Base-by-base conservation (phyloP, 768 basidiomycete genomes). In the Trametes cinnabarina region DNA sequence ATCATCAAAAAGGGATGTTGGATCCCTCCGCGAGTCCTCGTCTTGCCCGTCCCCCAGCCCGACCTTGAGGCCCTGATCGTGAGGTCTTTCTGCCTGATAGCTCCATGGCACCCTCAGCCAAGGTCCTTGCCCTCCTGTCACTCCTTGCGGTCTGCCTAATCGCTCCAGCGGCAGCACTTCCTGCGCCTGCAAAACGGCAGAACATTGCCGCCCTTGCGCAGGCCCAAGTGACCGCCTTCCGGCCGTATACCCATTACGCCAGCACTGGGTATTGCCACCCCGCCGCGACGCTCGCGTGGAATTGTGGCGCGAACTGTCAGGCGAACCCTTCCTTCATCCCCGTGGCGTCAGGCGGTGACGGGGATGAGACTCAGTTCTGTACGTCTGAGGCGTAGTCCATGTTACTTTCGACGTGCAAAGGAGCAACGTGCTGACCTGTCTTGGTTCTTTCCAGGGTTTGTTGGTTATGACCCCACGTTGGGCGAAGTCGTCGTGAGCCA, bases 301-400 rank as follows among this genome's bases (percentile, higher is more conserved):
- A 23, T 47, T 74, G 73, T 35, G 72, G 73, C 1, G 55, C 67
- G 59, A 63, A 80, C 61, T 84, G 82, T 61, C 35, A 74, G 0
- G 80, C 78, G 2, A 82, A 79, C 61, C 67, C 79, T 3, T 57
- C 60, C 17, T 84, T 85, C 57, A 44, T 72, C 20, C 80, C 82
- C 0, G 66, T 78, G 20, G 82, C 78, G 3, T 72, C 78, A 5
- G 82, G 82, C 15, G 82, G 82, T 9, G 68, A 82, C 43, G 80
- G 79, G 6, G 52, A 58, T 37, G 43, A 43, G 0, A 65, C 70
- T 0, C 82, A 81, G 58, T 82, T 73, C 62, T 82, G 78, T 79
- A 30, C 28, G 68, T 12, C 12, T 32, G 30, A 6, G 30, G 30
- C 2, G 30, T 32, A 7, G 12, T 6, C 30, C 6, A 32, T 32